Evolutionary conservation across 2,329 filamentous ascomycete species (phyloP).

Genomic region (Penicillium sp.): DNA sequence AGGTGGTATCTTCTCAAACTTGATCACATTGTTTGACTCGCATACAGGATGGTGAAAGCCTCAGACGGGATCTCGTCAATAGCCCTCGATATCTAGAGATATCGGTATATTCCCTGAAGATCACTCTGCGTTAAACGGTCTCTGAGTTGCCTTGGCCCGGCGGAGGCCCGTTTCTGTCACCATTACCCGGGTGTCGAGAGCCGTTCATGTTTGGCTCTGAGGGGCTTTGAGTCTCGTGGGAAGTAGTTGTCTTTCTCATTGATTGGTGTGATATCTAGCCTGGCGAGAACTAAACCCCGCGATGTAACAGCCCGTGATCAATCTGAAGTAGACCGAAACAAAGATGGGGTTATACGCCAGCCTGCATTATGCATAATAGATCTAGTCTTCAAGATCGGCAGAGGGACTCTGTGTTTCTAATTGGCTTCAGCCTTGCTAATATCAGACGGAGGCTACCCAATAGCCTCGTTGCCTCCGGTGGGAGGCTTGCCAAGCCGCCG

Average conservation of each 20-base stretch:
- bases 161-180: slow-evolving; percentile 27
- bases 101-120: slow-evolving; percentile 3
- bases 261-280: slow-evolving; percentile 2
- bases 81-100: slow-evolving; percentile 17
- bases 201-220: not conserved
- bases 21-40: not conserved
- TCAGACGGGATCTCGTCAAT: slow-evolving; percentile 14
- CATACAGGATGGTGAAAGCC: not conserved
- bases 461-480: not conserved
- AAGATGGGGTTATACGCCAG: not conserved
- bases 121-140: slow-evolving; percentile 3
- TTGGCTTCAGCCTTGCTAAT: not conserved
- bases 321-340: not conserved
- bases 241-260: not conserved
- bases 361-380: not conserved
- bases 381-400: not conserved
- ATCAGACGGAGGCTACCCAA: not conserved
- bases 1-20: slow-evolving; percentile 22
- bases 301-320: slow-evolving; percentile 6
- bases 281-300: not conserved
- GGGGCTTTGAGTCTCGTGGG: not conserved
- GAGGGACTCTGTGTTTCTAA: not conserved
- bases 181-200: not conserved
- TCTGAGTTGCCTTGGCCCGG: slow-evolving; percentile 31
- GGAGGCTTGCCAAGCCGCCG: slow-evolving; percentile 21